Evolutionary conservation across 2,329 filamentous ascomycete species (phyloP).

Genomic region (Tolypocladium tropicale): DNA sequence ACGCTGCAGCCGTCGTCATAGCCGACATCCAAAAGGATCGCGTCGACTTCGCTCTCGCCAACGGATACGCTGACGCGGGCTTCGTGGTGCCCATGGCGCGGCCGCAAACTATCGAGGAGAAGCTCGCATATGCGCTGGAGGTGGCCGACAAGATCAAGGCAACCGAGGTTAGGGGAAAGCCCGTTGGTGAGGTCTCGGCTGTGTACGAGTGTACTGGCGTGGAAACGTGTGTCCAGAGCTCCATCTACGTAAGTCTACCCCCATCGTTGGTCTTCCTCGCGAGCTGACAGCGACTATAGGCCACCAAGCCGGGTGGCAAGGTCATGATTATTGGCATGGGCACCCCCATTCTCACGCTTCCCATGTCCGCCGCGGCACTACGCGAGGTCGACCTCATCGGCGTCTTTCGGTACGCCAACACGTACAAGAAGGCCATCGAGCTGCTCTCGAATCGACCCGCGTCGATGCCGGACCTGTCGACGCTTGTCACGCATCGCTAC

Average conservation of each 20-base stretch:
- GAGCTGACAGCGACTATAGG: constrained; percentile 18
- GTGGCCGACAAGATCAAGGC: constrained; percentile 34
- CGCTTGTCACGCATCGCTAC: constrained; percentile 62
- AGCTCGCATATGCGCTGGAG: constrained; percentile 38
- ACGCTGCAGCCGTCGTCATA: constrained; percentile 35
- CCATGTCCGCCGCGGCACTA: constrained; percentile 56
- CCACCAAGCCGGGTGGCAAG: constrained; percentile 56
- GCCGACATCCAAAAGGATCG: constrained; percentile 48
- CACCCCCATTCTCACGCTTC: constrained; percentile 57
- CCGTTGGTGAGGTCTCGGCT: constrained; percentile 53
- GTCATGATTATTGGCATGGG: constrained; percentile 67
- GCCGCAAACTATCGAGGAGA: constrained; percentile 40
- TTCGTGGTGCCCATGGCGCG: constrained; percentile 38
- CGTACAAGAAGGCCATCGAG: constrained; percentile 49
- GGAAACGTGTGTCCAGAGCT: constrained; percentile 62
- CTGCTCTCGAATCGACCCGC: constrained; percentile 37
- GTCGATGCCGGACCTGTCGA: constrained; percentile 52
- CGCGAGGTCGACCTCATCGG: constrained; percentile 63
- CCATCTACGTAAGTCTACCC: constrained; percentile 50
- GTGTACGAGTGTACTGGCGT: constrained; percentile 76
- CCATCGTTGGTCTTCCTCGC: not conserved
- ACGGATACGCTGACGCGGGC: constrained; percentile 44
- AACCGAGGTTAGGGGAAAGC: constrained; percentile 25
- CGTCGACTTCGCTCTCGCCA: constrained; percentile 43
- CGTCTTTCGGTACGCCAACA: constrained; percentile 66